Evolutionary conservation across 2,329 filamentous ascomycete species (phyloP), one percentile per base, ranked within the genome.

Genomic region (Fusarium bulbicola): DNA sequence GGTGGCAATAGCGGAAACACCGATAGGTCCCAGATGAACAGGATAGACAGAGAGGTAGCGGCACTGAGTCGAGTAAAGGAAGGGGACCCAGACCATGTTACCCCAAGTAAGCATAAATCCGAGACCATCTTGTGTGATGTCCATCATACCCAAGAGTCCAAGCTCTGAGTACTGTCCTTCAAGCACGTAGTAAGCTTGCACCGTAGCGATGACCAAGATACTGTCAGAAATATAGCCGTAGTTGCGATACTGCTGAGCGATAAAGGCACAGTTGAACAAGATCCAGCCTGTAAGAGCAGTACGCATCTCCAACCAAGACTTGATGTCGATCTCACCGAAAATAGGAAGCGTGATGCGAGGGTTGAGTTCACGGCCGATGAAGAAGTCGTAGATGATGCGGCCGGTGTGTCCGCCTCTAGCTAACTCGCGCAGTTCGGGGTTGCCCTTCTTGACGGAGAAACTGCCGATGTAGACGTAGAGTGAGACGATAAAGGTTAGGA

Each of bases 281-380:
- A 94, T 87, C 93, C 94, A 98, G 49, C 93, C 93, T 6, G 96
- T 88, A 83, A 98, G 87, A 37, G 95, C 95, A 0, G 95, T 95
- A 13, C 95, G 91, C 80, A 97, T 88, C 81, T 97, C 95, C 80
- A 93, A 92, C 83, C 92, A 97, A 30, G 90, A 87, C 82, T 97
- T 97, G 83, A 98, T 92, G 77, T 98, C 95, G 59, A 97, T 86
- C 70, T 94, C 92, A 68, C 94, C 93, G 68, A 97, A 86, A 45
- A 96, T 81, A 0, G 94, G 94, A 21, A 97, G 83, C 0, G 87
- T 90, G 63, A 96, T 81, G 49, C 95, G 93, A 6, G 95, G 95
- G 83, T 97, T 98, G 63, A 97, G 90, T 80, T 97, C 95, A 26
- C 95, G 93, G n/a, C 95, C 95, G 72, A 98, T 97, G 82, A 94